These are phyloP conservation scores for Abelmoschus esculentus DNA, from an alignment of 345 rosid genomes.

Conservation along the genomic window DNA sequence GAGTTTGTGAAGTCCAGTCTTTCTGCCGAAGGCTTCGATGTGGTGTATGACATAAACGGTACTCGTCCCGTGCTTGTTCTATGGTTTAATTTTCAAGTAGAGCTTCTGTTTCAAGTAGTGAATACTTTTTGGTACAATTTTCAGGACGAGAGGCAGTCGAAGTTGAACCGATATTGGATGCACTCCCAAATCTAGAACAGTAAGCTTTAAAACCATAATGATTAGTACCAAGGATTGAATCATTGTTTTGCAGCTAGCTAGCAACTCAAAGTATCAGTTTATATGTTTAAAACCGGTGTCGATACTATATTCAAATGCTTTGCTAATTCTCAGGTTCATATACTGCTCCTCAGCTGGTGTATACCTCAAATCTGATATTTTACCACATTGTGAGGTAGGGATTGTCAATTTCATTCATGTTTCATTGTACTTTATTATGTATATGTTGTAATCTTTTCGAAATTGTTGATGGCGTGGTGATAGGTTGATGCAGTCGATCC, in stretches of 20 bases:
- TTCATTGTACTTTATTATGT: background rate
- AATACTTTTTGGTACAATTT: conserved; percentile 1
- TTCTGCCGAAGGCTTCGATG: conserved; percentile 84
- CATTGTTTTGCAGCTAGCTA: background rate
- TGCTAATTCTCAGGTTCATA: conserved; percentile 52
- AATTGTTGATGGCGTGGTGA: conserved; percentile 4
- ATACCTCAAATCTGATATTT: conserved; percentile 74
- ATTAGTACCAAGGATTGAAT: too few relatives aligned
- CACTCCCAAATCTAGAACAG: conserved; percentile 88
- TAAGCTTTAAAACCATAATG: conserved; percentile 26
- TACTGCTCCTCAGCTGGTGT: conserved; percentile 98
- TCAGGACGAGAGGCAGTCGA: conserved; percentile 88
- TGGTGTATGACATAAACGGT: conserved; percentile 95
- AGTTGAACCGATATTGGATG: conserved; percentile 89
- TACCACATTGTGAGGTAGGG: conserved; percentile 81
- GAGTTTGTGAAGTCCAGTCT: conserved; percentile 95
- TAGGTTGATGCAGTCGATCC: conserved; percentile 92
- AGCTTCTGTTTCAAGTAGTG: background rate
- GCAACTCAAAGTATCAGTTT: background rate
- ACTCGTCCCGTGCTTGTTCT: background rate
- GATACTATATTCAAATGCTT: conserved; percentile 11
- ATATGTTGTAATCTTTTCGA: conserved; percentile 4
- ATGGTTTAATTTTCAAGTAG: background rate
- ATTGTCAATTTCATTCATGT: background rate
- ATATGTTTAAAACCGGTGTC: background rate